Base-by-base conservation (phyloP, 805 yeast genomes). In the Saccharomycopsis schoenii region DNA sequence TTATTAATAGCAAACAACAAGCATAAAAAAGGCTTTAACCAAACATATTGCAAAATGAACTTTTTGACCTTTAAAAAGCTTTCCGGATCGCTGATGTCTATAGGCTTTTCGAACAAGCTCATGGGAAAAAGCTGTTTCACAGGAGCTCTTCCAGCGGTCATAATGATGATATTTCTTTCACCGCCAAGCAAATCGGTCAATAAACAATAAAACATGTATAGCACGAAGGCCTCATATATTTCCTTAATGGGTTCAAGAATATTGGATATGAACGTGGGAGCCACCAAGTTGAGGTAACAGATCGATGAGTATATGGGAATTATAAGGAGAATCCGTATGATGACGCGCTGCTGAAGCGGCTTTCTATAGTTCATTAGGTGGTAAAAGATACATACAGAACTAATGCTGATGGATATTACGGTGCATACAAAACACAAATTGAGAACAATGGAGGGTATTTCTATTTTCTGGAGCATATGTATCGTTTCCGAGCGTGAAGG, bases 151-250 rank as follows among this genome's bases (percentile, higher is more conserved):
- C 94, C 90, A 56, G 87, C 80, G 24, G 88, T 77, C 63, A 78
- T 74, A 57, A 88, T 82, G 39, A 94, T 85, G 29, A 94, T 90
- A 62, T 83, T 83, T 57, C 96, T 78, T 69, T 96, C 99, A 17
- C 99, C 99, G 0, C 97, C 98, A 10, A 94, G 77, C 76, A 90
- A 81, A 64, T 85, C 82, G 0, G 96, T 90, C 60, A 94, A 76
- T 36, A 91, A 77, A 39, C 93, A 81, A 75, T 89, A 93, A 71
- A 94, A 94, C 1, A 97, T 90, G 72, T 94, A 94, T 40, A 94
- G 88, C 40, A 92, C 97, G 73, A 94, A 89, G 0, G 98, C 97
- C 72, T 94, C 99, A 72, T 94, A 94, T 1, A 93, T 82, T 70
- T 94, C 99, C 55, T 94, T 77, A 0, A 88, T 67, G 0, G 97